These are phyloP conservation scores for Arachis monticola DNA, from an alignment of 331 rosid species.

Conservation along the genomic window DNA sequence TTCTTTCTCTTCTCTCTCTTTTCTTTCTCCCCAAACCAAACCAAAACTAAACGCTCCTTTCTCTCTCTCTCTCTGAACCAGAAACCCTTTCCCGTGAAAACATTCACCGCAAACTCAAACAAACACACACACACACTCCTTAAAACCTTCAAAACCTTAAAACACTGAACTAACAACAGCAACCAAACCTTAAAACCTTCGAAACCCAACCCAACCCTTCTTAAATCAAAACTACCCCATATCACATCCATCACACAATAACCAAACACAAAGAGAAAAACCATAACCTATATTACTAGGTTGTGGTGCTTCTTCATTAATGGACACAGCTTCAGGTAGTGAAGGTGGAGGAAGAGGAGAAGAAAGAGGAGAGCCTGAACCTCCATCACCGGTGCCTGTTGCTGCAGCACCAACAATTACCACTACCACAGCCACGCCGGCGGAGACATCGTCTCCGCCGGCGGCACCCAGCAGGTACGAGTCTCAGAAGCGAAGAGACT, in stretches of 20 bases:
- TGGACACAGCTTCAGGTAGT: slow-evolving; percentile 72
- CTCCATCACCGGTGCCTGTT: slow-evolving; percentile 32
- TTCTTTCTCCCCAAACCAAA: slow-evolving; percentile 3
- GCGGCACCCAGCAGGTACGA: slow-evolving; percentile 89
- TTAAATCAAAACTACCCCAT: not conserved
- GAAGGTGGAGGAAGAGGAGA: slow-evolving; percentile 9
- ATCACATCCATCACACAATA: slow-evolving; percentile 16
- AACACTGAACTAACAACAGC: not conserved
- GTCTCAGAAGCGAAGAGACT: slow-evolving; percentile 94
- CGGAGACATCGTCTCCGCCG: slow-evolving; percentile 43
- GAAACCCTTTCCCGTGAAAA: slow-evolving; percentile 45
- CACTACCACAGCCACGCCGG: slow-evolving; percentile 25
- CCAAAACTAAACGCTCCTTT: slow-evolving; percentile 31
- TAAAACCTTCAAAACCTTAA: not conserved
- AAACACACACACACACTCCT: slow-evolving; percentile 5
- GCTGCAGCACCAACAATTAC: not conserved
- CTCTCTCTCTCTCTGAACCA: slow-evolving; percentile 20
- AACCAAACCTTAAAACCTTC: not conserved
- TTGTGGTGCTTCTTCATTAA: slow-evolving; percentile 35
- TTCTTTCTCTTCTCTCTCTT: not conserved
- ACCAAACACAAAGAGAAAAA: not conserved
- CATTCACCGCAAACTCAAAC: slow-evolving; percentile 31
- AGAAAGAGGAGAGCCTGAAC: slow-evolving; percentile 41
- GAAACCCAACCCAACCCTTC: not conserved
- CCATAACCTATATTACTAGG: not conserved